Percentiles rank a stretch among this genome's conserved stretches.
phyloP scores from a whole-genome alignment of 192 early-diverging fungal genomes.

The Coemansia sp. region DNA sequence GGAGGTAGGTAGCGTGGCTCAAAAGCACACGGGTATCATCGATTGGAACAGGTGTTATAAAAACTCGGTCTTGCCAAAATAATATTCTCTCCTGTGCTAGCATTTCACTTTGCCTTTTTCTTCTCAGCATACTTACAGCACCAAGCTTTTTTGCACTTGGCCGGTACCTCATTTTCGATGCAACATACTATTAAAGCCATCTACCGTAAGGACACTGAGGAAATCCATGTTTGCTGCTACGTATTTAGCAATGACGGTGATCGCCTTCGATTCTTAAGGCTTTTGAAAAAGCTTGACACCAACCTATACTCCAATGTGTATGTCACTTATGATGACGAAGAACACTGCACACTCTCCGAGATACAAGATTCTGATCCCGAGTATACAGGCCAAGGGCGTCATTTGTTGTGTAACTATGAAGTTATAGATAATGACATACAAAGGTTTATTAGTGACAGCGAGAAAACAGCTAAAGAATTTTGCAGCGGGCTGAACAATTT shows the following conservation, averaged over 20 bases:
- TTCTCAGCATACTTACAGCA: neutral
- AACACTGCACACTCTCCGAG: neutral
- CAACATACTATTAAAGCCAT: neutral
- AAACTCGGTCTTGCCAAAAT: neutral
- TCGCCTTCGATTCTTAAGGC: neutral
- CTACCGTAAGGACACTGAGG: neutral
- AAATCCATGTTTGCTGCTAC: neutral
- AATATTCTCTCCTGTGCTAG: neutral
- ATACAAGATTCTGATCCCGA: neutral
- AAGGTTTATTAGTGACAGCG: neutral
- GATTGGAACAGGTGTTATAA: neutral
- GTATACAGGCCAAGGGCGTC: neutral
- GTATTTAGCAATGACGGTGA: neutral
- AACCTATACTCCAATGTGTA: neutral
- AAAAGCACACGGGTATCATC: neutral
- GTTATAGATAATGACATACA: neutral
- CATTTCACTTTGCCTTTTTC: too few relatives aligned
- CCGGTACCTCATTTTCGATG: neutral
- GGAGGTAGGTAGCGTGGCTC: neutral
- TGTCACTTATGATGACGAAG: neutral
- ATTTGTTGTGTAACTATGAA: neutral
- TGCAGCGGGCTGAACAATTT: neutral
- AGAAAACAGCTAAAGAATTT: neutral
- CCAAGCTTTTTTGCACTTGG: neutral
- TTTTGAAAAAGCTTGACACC: neutral